Evolutionary conservation across 116 monocot genomes (phyloP).

Genomic region (Phalaenopsis hybrid): DNA sequence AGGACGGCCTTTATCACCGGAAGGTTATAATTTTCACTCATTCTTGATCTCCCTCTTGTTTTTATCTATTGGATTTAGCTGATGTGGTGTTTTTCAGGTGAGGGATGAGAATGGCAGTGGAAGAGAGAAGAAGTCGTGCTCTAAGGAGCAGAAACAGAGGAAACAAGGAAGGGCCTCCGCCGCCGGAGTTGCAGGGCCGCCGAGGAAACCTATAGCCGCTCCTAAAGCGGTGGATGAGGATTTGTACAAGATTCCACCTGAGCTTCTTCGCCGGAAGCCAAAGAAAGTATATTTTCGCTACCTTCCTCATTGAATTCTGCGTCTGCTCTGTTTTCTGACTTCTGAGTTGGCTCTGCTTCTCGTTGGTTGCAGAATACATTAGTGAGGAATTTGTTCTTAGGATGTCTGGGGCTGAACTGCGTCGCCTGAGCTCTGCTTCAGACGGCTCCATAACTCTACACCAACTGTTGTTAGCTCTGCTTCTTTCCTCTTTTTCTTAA

Average conservation of each 20-base stretch:
- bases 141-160: constrained; percentile 13
- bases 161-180: constrained; percentile 11
- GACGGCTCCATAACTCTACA: background rate
- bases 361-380: constrained; percentile 6
- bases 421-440: background rate
- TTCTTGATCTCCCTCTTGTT: background rate
- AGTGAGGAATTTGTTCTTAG: constrained; percentile 14
- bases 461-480: background rate
- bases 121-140: constrained; percentile 13
- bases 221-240: constrained; percentile 42
- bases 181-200: background rate
- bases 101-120: constrained; percentile 2
- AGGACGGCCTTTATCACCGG: background rate
- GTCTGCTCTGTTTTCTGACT: background rate
- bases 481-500: background rate
- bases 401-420: constrained; percentile 14
- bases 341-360: background rate
- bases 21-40: background rate
- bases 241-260: constrained; percentile 39
- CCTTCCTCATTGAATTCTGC: background rate
- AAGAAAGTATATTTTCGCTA: constrained; percentile 13
- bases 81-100: constrained; percentile 12
- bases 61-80: background rate
- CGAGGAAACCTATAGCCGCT: background rate
- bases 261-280: constrained; percentile 29